A percentile compares a stretch with the other conserved stretches of the same genome.
Conservation (phyloP, 2,329 filamentous ascomycete species). For the Alternaria sp. region DNA sequence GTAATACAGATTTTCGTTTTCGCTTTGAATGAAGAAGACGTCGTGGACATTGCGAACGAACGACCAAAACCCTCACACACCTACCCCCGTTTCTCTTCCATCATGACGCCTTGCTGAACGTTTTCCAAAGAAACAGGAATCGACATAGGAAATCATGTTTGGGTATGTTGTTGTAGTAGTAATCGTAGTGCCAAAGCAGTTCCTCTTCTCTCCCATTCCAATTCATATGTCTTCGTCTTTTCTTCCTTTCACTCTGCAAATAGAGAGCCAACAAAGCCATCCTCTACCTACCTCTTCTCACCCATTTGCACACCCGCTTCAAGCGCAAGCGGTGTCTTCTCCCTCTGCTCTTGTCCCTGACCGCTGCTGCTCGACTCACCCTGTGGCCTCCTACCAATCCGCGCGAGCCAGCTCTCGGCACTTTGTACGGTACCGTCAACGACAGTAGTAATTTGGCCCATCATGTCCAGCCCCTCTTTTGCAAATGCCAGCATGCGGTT, state of each 20-base stretch:
- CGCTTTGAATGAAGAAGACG: not conserved
- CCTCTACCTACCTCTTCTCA: slow-evolving; percentile 12
- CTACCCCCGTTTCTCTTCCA: not conserved
- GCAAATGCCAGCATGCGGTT: slow-evolving; percentile 84
- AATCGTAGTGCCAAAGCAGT: not conserved
- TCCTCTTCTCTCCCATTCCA: not conserved
- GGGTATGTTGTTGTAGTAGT: not conserved
- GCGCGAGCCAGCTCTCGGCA: slow-evolving; percentile 89
- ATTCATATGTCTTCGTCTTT: not conserved
- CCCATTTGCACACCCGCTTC: slow-evolving; percentile 1
- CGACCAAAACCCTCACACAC: not conserved
- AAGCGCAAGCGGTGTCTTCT: slow-evolving; percentile 23
- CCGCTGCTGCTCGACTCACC: not conserved
- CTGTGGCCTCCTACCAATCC: slow-evolving; percentile 60
- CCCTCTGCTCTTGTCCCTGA: not conserved
- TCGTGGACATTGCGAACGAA: not conserved
- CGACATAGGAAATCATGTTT: not conserved
- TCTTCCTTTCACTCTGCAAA: not conserved
- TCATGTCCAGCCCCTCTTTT: slow-evolving; percentile 91
- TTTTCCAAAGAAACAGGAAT: not conserved
- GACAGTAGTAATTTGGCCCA: slow-evolving; percentile 86
- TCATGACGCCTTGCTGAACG: slow-evolving; percentile 2
- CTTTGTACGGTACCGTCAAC: slow-evolving; percentile 88
- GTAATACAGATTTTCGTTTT: not conserved
- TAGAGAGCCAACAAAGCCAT: not conserved